Base-by-base conservation (phyloP, 2,329 filamentous ascomycete genomes). In the Elsinoe necatrix region DNA sequence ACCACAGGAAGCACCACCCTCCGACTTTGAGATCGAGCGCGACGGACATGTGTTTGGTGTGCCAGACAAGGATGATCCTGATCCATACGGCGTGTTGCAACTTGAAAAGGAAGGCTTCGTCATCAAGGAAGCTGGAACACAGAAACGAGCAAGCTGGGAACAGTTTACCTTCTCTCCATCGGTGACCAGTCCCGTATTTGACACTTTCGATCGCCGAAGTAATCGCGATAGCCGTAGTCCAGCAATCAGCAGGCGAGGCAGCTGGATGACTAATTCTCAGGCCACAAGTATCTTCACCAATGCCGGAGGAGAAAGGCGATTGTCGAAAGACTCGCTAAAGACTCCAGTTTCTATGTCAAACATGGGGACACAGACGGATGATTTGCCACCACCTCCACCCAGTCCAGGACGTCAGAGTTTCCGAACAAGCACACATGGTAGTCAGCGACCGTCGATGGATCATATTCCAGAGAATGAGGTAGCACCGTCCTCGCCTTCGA, bases 91-190 rank as follows among this genome's bases (percentile, higher is more conserved):
- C 21, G 87, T 96, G 23, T 80, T 91, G 61, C 91, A 92, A 6
- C 74, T 97, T n/a, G 89, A 95, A 67, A 85, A 89, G 75, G 87
- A 90, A 59, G 92, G 92, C 1, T 75, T 96, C 57, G 88, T 92
- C 64, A 93, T 97, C 62, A 82, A 87, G 54, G 91, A 96, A 73
- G 91, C 91, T n/a, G 90, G 89, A 31, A 86, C 85, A 1, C 81
- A 83, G 51, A 77, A 81, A 55, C 78, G 89, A 56, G 89, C 90
- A 1, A 77, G 81, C 21, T 89, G 85, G 73, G 89, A 85, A 58
- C 82, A 86, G 63, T 95, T 96, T 68, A 88, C 92, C 66, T 93
- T 88, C 70, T 83, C 83, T 62, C 87, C 89, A 2, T 82, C 79
- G 54, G 86, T 88, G 1, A 82, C 82, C 8, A 95, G 89, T 68